These are phyloP conservation scores for Meripilus lineatus DNA, from an alignment of 1,284 basidiomycete genomes.

Conservation along the genomic window DNA sequence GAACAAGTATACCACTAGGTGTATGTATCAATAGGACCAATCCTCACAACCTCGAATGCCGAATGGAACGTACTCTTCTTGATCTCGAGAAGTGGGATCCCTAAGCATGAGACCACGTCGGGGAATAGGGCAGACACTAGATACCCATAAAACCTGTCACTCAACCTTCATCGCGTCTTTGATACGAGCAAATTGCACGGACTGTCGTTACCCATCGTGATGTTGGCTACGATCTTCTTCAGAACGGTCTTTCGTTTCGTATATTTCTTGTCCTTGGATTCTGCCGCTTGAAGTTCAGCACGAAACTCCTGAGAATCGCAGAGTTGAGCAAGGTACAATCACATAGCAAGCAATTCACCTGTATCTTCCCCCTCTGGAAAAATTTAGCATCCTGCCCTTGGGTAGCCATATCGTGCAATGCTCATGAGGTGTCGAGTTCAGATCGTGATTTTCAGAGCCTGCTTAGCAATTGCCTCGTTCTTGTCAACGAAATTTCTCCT, in stretches of 20 bases:
- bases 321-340: conserved; percentile 6
- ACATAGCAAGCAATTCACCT: conserved; percentile 46
- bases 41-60: neutral
- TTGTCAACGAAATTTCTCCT: no score
- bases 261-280: conserved; percentile 92
- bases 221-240: conserved; percentile 95
- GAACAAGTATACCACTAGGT: conserved; percentile 88
- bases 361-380: conserved; percentile 88
- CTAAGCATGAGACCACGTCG: conserved; percentile 86
- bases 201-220: conserved; percentile 96
- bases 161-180: neutral
- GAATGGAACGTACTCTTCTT: conserved; percentile 98
- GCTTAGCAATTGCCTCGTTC: no score
- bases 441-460: no score
- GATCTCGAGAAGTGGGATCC: conserved; percentile 89
- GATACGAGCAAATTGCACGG: conserved; percentile 35
- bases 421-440: no score
- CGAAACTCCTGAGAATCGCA: conserved; percentile 64
- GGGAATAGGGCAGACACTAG: conserved; percentile 93
- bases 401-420: conserved; percentile 55
- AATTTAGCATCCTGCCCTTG: conserved; percentile 83
- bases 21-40: conserved; percentile 10
- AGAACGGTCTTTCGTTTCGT: conserved; percentile 85
- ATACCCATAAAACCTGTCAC: conserved; percentile 10
- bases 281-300: conserved; percentile 83